Percentiles rank a stretch among this genome's conserved stretches.
Evolutionary conservation across 2,329 filamentous ascomycete species (phyloP).

Genomic region (Fusarium pseudoanthophilum): DNA sequence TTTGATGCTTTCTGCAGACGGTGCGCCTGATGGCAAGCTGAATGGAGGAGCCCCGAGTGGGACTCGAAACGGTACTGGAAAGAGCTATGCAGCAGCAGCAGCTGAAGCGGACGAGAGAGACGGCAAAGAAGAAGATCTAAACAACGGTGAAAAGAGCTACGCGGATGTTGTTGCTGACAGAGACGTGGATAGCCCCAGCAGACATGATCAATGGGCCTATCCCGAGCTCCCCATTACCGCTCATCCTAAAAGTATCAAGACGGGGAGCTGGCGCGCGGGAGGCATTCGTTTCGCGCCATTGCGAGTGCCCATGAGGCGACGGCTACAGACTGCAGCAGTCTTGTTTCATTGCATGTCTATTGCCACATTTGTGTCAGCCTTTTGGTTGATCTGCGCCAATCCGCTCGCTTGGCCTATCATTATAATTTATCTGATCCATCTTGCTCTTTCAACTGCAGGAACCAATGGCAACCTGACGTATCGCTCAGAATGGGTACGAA

Average conservation of each 20-base stretch:
- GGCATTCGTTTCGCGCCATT: constrained; percentile 87
- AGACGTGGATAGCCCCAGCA: constrained; percentile 14
- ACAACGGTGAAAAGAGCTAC: constrained; percentile 32
- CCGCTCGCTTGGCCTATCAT: constrained; percentile 89
- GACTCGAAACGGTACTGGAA: not conserved
- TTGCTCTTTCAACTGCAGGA: constrained; percentile 81
- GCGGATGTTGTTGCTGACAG: constrained; percentile 33
- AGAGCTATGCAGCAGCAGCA: constrained; percentile 22
- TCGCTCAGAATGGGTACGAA: constrained; percentile 79
- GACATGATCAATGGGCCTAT: constrained; percentile 38
- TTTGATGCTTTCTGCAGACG: constrained; percentile 26
- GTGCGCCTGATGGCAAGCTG: constrained; percentile 8
- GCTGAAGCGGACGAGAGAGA: constrained; percentile 14
- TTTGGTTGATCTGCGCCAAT: constrained; percentile 92
- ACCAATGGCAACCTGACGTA: constrained; percentile 79
- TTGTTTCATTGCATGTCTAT: constrained; percentile 79
- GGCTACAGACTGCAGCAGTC: constrained; percentile 82
- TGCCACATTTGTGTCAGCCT: constrained; percentile 76
- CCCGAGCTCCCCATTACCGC: constrained; percentile 42
- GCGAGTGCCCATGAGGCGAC: constrained; percentile 75
- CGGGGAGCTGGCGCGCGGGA: constrained; percentile 51
- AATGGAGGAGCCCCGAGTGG: constrained; percentile 3
- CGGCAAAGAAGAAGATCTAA: not conserved
- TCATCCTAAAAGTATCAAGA: constrained; percentile 38
- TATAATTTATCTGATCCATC: constrained; percentile 82